Evolutionary conservation across 768 basidiomycete genomes (phyloP).

Genomic region (Auricularia auricula-judae): DNA sequence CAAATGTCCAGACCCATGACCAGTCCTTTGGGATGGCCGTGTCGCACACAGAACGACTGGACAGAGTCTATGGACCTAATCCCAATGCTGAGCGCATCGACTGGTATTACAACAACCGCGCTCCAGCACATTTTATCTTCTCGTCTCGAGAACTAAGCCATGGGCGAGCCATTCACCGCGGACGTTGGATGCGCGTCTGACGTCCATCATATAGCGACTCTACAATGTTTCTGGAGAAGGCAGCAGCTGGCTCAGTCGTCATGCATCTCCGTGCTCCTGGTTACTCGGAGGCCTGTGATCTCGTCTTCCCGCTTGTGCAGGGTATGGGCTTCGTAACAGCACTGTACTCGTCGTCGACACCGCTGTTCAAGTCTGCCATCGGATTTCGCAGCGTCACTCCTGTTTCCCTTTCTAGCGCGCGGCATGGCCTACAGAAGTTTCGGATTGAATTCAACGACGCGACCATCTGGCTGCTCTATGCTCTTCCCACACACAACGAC

Average conservation of each 20-base stretch:
- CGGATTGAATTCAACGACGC: conserved; percentile 1
- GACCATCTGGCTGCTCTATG: conserved; percentile 3
- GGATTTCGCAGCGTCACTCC: background rate
- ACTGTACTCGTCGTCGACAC: background rate
- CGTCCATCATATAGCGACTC: background rate
- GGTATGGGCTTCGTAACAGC: conserved; percentile 4
- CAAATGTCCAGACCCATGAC: background rate
- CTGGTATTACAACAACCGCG: conserved; percentile 1
- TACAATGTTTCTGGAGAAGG: background rate
- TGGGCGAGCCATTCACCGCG: background rate
- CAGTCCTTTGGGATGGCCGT: conserved; percentile 1
- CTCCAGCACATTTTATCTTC: background rate
- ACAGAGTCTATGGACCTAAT: conserved; percentile 4
- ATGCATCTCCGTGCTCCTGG: background rate
- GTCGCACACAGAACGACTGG: background rate
- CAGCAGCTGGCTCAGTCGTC: background rate
- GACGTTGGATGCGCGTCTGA: too few species aligned
- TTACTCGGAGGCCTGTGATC: background rate
- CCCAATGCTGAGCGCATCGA: background rate
- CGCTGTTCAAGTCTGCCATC: conserved; percentile 1
- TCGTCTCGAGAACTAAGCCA: background rate
- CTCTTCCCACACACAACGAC: background rate
- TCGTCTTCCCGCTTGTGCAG: conserved; percentile 4
- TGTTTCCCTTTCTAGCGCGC: background rate
- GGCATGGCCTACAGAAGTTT: background rate